Base-by-base conservation (phyloP, 2,329 filamentous ascomycete species). In the Daldinia sp. region DNA sequence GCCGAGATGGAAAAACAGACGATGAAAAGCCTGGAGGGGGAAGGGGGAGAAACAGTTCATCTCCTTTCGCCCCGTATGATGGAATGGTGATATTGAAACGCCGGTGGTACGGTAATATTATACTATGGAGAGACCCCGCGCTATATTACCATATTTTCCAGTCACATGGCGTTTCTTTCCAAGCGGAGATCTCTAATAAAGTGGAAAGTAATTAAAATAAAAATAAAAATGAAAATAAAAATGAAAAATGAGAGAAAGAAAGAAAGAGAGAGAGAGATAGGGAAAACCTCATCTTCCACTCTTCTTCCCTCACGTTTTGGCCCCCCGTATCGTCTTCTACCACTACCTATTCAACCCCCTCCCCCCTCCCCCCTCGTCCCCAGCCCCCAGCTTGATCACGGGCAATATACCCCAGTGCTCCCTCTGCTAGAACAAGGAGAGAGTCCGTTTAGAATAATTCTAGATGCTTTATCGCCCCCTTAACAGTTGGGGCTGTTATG, bases 1-100 rank as follows among this genome's bases (percentile, higher is more conserved):
- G 48, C 58, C 45, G 64, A 67, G 51, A 58, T 61, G 50, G 61
- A 25, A 13, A 37, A 19, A 9, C 32, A n/a, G 21, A 43, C 11
- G 47, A 27, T 25, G 7, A n/a, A 47, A 27, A n/a, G n/a, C n/a
- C n/a, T n/a, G n/a, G 32, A 48, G 21, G 34, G 35, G 27, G 15
- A 30, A 13, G 11, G 25, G 25, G 15, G 19, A 39, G 21, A 39
- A 15, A 17, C 3, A 15, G n/a, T 25, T 37, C 10, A 25, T 43
- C 41, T 47, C n/a, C 19, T 51, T 35, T 53, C 3, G 15, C 45
- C 45, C 45, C 17, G n/a, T 17, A 8, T 29, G 5, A 17, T n/a
- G 13, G 23, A 19, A 11, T 15, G 15, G 49, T 13, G n/a, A 34
- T 25, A 60, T 54, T 57, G 59, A 63, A 59, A 60, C 59, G 30